Evolutionary conservation across 1,284 basidiomycete species (phyloP).

Genomic region (Microbotryomycetes sp.): DNA sequence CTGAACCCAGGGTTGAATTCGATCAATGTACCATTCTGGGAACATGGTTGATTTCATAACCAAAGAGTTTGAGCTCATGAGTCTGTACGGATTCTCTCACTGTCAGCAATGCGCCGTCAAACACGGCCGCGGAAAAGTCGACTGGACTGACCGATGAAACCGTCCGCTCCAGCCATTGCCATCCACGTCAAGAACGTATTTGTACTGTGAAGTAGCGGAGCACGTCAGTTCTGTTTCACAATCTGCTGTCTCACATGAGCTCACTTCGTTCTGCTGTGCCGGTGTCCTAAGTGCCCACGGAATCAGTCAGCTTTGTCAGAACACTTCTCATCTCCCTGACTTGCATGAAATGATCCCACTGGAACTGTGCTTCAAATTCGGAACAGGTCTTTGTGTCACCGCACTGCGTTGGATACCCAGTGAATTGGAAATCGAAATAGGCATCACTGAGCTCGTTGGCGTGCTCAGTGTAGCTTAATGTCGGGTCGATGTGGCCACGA

Average conservation of each 20-base stretch:
- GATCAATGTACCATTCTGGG: constrained; percentile 48
- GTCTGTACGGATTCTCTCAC: constrained; percentile 43
- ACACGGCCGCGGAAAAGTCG: too few relatives aligned
- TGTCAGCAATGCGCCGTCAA: too few relatives aligned
- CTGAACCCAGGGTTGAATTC: constrained; percentile 34
- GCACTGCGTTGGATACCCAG: constrained; percentile 17
- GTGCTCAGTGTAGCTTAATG: neutral
- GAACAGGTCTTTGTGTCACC: constrained; percentile 6
- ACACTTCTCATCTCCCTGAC: neutral
- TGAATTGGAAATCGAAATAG: constrained; percentile 24
- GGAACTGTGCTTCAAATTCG: constrained; percentile 13
- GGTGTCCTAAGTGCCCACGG: neutral
- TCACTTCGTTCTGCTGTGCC: constrained; percentile 16
- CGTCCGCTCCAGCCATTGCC: constrained; percentile 43
- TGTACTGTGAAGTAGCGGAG: constrained; percentile 32
- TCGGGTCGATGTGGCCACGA: neutral
- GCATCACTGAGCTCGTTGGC: constrained; percentile 5
- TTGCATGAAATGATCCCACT: constrained; percentile 16
- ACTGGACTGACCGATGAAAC: constrained; percentile 34
- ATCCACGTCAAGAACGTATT: constrained; percentile 45
- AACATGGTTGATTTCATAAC: constrained; percentile 59
- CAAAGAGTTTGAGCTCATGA: constrained; percentile 56
- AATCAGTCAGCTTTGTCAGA: neutral
- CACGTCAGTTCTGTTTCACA: neutral
- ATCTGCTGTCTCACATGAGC: neutral